phyloP scores from a whole-genome alignment of 2,329 filamentous ascomycete genomes.

The Bretziella fagacearum region DNA sequence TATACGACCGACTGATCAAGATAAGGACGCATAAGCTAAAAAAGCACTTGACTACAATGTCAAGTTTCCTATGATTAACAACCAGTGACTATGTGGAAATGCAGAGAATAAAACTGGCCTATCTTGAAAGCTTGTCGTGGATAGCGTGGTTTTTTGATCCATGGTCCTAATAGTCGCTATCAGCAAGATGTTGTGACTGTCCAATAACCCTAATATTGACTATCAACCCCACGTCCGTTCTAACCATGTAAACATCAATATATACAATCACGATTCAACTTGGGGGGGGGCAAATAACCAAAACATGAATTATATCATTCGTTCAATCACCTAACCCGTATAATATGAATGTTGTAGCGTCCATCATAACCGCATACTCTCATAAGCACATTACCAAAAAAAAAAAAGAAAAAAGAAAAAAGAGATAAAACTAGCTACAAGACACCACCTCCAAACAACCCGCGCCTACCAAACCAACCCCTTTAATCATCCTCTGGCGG shows the following conservation, averaged over 20 bases:
- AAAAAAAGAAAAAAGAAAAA: not conserved
- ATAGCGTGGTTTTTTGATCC: not conserved
- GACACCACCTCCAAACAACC: not conserved
- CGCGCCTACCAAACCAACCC: not conserved
- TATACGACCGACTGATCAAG: not conserved
- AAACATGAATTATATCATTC: not conserved
- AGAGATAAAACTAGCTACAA: not conserved
- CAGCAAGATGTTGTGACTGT: not conserved
- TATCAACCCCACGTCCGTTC: not conserved
- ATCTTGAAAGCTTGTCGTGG: not conserved
- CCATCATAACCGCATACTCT: not conserved
- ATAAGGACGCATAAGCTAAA: not conserved
- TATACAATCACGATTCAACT: not conserved
- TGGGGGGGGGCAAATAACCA: not conserved
- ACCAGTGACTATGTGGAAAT: too few relatives aligned
- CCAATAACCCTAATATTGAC: not conserved
- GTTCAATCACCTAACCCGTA: not conserved
- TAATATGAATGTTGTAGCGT: not conserved
- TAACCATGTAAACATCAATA: not conserved
- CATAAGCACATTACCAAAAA: not conserved
- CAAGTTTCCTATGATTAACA: too few relatives aligned
- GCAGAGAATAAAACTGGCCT: too few relatives aligned
- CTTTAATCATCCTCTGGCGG: constrained; percentile 82
- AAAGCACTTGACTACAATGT: not conserved
- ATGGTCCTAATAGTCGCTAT: not conserved